A percentile compares a stretch with the other conserved stretches of the same genome.
Conservation (phyloP, 2,329 filamentous ascomycete species). For the Epichloe hybrida region DNA sequence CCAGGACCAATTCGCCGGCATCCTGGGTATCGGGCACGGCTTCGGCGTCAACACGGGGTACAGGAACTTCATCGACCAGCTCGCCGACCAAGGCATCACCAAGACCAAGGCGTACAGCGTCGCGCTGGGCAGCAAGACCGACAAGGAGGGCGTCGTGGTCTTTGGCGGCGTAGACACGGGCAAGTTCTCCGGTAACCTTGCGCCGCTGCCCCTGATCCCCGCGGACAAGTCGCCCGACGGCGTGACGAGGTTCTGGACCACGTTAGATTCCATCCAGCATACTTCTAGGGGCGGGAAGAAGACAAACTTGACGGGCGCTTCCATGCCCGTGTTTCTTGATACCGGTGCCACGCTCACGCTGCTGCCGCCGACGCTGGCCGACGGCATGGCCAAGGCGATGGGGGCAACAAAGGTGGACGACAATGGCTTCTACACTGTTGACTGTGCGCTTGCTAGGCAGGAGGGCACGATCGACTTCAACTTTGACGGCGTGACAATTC, state of each 20-base stretch:
- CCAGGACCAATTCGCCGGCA: conserved; percentile 37
- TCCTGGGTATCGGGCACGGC: conserved; percentile 64
- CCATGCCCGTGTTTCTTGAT: conserved; percentile 51
- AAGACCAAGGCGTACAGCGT: conserved; percentile 50
- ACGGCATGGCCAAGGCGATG: conserved; percentile 35
- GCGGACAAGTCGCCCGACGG: conserved; percentile 39
- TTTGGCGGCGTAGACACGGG: conserved; percentile 55
- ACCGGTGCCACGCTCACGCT: conserved; percentile 57
- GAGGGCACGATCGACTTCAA: conserved; percentile 34
- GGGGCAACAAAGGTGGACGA: conserved; percentile 24
- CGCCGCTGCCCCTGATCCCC: conserved; percentile 48
- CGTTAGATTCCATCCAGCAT: conserved; percentile 30
- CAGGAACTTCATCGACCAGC: conserved; percentile 37
- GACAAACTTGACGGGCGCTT: conserved; percentile 20
- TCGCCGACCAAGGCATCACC: conserved; percentile 38
- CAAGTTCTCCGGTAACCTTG: conserved; percentile 48
- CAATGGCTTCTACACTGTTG: conserved; percentile 32
- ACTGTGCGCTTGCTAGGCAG: conserved; percentile 27
- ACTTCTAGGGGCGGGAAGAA: conserved; percentile 20
- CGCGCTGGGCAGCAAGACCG: conserved; percentile 47
- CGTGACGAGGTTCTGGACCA: conserved; percentile 38
- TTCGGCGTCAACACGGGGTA: conserved; percentile 31
- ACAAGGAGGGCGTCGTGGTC: conserved; percentile 48
- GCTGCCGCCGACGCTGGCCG: conserved; percentile 43
- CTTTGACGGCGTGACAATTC: conserved; percentile 33